phyloP scores from a whole-genome alignment of 331 rosid species.

The Quercus phellos region DNA sequence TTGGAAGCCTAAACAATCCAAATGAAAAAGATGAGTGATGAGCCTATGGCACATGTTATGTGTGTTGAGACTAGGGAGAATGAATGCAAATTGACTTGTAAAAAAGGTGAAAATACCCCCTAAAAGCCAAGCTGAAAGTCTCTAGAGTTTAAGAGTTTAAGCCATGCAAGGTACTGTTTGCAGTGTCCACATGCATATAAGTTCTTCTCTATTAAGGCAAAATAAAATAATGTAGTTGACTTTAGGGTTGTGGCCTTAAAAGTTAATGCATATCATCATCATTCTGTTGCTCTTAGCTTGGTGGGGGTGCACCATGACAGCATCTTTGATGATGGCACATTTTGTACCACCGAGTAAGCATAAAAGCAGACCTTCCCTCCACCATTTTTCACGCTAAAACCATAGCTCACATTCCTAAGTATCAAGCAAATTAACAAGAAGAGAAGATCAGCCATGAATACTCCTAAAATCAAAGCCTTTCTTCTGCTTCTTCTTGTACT shows the following conservation, averaged over 20 bases:
- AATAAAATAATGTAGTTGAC: constrained; percentile 56
- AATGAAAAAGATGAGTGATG: constrained; percentile 19
- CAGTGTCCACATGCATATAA: constrained; percentile 42
- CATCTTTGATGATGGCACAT: constrained; percentile 16
- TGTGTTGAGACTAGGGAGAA: constrained; percentile 11
- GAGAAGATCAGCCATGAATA: constrained; percentile 31
- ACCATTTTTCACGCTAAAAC: constrained; percentile 24
- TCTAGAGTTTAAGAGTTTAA: constrained; percentile 21
- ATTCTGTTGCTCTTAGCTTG: constrained; percentile 35
- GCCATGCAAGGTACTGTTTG: constrained; percentile 53
- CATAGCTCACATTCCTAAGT: constrained; percentile 1
- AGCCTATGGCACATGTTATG: constrained; percentile 19
- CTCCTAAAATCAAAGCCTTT: constrained; percentile 33
- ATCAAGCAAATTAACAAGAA: not conserved
- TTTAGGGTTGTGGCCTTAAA: constrained; percentile 27
- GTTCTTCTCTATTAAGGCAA: constrained; percentile 23
- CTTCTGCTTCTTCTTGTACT: constrained; percentile 42
- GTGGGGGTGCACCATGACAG: constrained; percentile 52
- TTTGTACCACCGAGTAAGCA: constrained; percentile 20
- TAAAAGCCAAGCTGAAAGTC: constrained; percentile 25
- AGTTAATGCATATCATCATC: constrained; percentile 53
- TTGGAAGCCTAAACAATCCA: constrained; percentile 1
- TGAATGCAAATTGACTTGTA: constrained; percentile 26
- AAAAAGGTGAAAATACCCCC: constrained; percentile 22
- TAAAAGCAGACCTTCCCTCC: constrained; percentile 32